Base-by-base conservation (phyloP, 192 early-diverging fungal species). In the Phlyctochytrium arcticum region DNA sequence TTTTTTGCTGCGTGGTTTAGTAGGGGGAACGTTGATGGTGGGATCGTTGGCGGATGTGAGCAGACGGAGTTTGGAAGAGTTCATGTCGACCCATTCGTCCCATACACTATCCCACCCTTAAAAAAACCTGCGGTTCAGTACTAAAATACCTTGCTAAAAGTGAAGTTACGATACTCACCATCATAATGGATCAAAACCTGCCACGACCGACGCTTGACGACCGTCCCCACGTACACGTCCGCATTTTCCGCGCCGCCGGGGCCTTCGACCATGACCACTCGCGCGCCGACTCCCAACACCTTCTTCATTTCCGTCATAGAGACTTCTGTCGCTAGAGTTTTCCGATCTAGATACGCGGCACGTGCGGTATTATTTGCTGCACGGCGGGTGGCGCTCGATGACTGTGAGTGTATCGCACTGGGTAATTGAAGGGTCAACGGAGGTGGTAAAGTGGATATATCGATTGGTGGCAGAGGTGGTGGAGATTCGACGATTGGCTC, bases 161-260 rank as follows among this genome's bases (percentile, higher is more conserved):
- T n/a, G n/a, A 42, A 42, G 15, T 19, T 44, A 19, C 39, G 21
- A 19, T 9, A 19, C 58, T 19, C 29, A 65, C 67, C 71, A 46
- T 69, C 32, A 50, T 62, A 73, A 15, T 57, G 48, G 17, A 73
- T 50, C 6, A 46, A 9, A 15, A 73, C 50, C 48, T 68, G 39
- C 48, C 57, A 62, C 2, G 19, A 19, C 6, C 57, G 23, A 4
- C 23, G 34, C 21, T 59, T 34, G n/a, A 31, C 10, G 0, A 58
- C 66, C 8, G 27, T 60, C 15, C 21, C 58, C 17, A 12, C 12
- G 30, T 62, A 60, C 37, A 17, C 0, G 15, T 58, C 30, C 54
- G 48, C 37, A 9, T 34, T 31, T n/a, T n/a, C n/a, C n/a, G n/a
- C n/a, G 9, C 66, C 57, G 32, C 50, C 44, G 8, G 46, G n/a